Percentiles rank a stretch among this genome's conserved stretches.
phyloP scores from a whole-genome alignment of 306 rosid genomes.

The Begonia fuchsioides region DNA sequence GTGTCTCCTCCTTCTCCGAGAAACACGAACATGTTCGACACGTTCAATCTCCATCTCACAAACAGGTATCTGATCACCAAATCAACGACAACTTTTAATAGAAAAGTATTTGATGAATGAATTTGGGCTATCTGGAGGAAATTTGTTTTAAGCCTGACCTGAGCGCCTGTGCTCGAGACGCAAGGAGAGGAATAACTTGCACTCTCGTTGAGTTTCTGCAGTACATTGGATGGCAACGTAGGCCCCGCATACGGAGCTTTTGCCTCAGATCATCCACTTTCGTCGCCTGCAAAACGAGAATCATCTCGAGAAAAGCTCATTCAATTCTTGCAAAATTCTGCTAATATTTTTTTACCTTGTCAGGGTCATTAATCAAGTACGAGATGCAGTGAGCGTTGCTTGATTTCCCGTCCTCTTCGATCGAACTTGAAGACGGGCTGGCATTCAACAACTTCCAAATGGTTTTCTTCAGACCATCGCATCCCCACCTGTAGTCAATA shows the following conservation, averaged over 20 bases:
- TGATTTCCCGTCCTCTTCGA: conserved; percentile 35
- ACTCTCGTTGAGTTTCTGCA: conserved; percentile 41
- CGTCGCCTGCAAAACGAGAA: conserved; percentile 25
- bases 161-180: conserved; percentile 65
- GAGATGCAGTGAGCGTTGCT: conserved; percentile 54
- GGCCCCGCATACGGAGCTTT: conserved; percentile 62
- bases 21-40: conserved; percentile 74
- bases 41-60: conserved; percentile 73
- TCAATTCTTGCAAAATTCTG: not conserved
- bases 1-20: conserved; percentile 81
- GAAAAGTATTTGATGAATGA: not conserved
- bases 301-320: not conserved
- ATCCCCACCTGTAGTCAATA: conserved; percentile 57
- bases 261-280: conserved; percentile 57
- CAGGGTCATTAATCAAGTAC: conserved; percentile 32
- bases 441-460: conserved; percentile 35
- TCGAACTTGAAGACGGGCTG: conserved; percentile 8
- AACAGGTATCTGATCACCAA: conserved; percentile 52
- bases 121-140: not conserved
- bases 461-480: conserved; percentile 48
- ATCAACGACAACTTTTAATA: not conserved
- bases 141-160: conserved; percentile 24
- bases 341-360: conserved; percentile 21
- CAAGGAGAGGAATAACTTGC: conserved; percentile 51
- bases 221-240: conserved; percentile 66